Percentiles rank a stretch among this genome's conserved stretches.
These are phyloP conservation scores for Draba incana DNA, from an alignment of 345 rosid genomes.

Conservation along the genomic window DNA sequence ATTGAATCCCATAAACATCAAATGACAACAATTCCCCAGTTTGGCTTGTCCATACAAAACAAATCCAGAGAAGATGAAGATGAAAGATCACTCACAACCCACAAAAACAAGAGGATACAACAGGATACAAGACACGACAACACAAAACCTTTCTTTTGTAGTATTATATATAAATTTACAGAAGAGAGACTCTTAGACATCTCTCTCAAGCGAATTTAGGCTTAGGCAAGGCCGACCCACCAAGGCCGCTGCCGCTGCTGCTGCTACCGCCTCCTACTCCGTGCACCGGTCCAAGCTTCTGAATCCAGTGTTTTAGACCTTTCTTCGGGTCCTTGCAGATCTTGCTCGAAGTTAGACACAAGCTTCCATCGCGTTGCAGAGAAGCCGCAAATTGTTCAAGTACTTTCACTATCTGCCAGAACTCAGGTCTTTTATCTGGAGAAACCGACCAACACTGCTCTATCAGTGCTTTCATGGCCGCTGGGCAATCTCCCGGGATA, in stretches of 20 bases:
- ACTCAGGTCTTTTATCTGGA: slow-evolving; percentile 93
- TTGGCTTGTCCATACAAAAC: slow-evolving; percentile 39
- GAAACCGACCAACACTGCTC: slow-evolving; percentile 93
- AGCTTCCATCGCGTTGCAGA: slow-evolving; percentile 64
- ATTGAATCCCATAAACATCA: slow-evolving; percentile 37
- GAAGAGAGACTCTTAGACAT: slow-evolving; percentile 34
- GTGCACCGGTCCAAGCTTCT: slow-evolving; percentile 72
- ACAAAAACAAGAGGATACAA: slow-evolving; percentile 26
- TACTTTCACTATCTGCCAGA: slow-evolving; percentile 90
- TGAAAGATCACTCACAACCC: slow-evolving; percentile 37
- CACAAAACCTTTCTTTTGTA: slow-evolving; percentile 32
- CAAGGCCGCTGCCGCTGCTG: slow-evolving; percentile 52
- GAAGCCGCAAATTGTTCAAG: slow-evolving; percentile 78
- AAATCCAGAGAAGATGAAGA: slow-evolving; percentile 38
- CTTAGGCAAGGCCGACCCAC: slow-evolving; percentile 61
- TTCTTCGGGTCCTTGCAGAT: slow-evolving; percentile 77
- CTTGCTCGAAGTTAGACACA: slow-evolving; percentile 52
- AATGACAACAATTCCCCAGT: slow-evolving; percentile 35
- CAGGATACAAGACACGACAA: slow-evolving; percentile 6
- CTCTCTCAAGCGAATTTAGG: slow-evolving; percentile 49
- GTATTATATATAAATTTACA: slow-evolving; percentile 40
- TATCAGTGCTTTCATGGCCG: slow-evolving; percentile 79
- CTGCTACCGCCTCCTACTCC: slow-evolving; percentile 23
- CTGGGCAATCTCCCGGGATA: slow-evolving; percentile 69
- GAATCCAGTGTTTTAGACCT: slow-evolving; percentile 81